Conservation (phyloP, 2,329 filamentous ascomycete genomes). For the Fusarium cicatricum region DNA sequence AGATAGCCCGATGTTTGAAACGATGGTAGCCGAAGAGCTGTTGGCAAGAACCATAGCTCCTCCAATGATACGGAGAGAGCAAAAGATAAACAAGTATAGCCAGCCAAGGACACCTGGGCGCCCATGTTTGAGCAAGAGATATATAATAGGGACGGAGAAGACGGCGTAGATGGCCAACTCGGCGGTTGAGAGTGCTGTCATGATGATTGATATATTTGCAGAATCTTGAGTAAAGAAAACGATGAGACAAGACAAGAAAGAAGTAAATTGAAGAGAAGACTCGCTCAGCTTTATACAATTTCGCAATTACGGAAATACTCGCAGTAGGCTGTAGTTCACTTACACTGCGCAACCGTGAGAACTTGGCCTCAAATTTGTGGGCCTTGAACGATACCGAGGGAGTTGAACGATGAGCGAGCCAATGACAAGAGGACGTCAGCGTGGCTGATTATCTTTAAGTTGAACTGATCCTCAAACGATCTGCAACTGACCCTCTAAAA, state of each 20-base stretch:
- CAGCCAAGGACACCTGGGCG: conserved; percentile 49
- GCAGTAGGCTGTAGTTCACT: neutral
- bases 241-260: neutral
- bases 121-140: conserved; percentile 47
- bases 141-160: conserved; percentile 44
- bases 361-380: neutral
- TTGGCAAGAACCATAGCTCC: conserved; percentile 42
- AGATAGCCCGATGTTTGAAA: conserved; percentile 50
- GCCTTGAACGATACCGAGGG: conserved; percentile 2
- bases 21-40: conserved; percentile 44
- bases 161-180: conserved; percentile 48
- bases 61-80: conserved; percentile 48
- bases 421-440: neutral
- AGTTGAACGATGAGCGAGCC: neutral
- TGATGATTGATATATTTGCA: neutral
- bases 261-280: neutral
- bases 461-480: too few relatives aligned
- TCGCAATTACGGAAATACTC: too few relatives aligned
- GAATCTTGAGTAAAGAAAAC: neutral
- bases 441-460: too few relatives aligned
- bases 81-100: conserved; percentile 50
- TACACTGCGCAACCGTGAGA: neutral
- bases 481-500: too few relatives aligned
- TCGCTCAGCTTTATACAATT: neutral
- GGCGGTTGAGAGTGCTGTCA: conserved; percentile 36